Evolutionary conservation across 495 filamentous ascomycete genomes (phyloP), one percentile per base, ranked within the genome.

Genomic region (Xylona heveae): DNA sequence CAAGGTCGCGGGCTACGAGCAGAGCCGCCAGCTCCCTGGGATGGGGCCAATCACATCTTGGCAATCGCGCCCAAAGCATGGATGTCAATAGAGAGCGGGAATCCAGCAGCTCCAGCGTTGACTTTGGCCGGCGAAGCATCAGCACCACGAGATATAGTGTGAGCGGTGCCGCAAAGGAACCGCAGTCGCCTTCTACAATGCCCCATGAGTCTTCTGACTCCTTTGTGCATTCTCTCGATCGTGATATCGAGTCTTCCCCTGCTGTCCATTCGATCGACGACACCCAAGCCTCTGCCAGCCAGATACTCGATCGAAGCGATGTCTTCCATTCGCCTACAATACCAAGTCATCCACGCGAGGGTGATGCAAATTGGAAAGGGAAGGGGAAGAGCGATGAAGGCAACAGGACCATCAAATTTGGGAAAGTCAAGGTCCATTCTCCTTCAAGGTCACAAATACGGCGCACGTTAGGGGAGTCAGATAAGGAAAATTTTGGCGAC

Each of bases 251-350:
- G 24, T 81, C 78, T 12, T 75, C 72, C 9, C 58, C 67, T 8
- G 55, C 73, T 10, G 55, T 69, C 7, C 71, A 78, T n/a, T 76
- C 71, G 3, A 70, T 70, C 44, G 75, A 80, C 25, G 77, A 82
- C 24, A 78, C 64, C 4, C 62, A 60, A 13, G 69, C 67, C 25
- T 88, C 85, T 24, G 84, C 78, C 6, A 94, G 88, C 49, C 79
- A 90, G 47, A 93, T 95, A 10, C 55, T 97, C 8, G 64, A 67
- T 27, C 67, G 76, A 15, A 91, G 80, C 38, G 81, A 88, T 45
- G 76, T 91, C 12, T 94, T 97, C 46, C 71, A 77, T 34, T 73
- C 74, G n/a, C 85, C 82, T 25, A 76, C 78, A 6, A 73, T 85
- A 36, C 56, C 53, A 28, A 51, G 45, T 9, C 34, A 57, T 27